A percentile compares a stretch with the other conserved stretches of the same genome.
Evolutionary conservation across 495 filamentous ascomycete species (phyloP).

Genomic region (Hypoxylon cercidicola): DNA sequence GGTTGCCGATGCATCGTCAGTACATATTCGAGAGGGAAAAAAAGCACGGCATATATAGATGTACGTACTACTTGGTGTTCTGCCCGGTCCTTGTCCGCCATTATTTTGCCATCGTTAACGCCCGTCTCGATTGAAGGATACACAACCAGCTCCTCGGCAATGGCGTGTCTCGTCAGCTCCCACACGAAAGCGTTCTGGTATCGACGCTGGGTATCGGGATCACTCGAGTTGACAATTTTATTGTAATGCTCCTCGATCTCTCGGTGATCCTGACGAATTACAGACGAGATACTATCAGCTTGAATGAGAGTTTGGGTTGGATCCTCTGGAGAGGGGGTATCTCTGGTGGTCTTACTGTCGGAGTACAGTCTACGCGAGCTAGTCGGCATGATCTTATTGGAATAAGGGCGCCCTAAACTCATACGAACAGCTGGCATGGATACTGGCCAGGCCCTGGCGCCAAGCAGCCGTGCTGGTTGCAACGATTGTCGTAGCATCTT

Average conservation of each 20-base stretch:
- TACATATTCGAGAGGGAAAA: neutral
- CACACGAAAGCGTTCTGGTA: constrained; percentile 77
- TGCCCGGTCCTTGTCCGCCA: constrained; percentile 68
- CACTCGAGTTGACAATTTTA: constrained; percentile 61
- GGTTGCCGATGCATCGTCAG: neutral
- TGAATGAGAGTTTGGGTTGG: constrained; percentile 7
- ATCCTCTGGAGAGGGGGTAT: constrained; percentile 9
- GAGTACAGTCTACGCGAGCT: neutral
- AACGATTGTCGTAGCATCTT: constrained; percentile 27
- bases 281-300: constrained; percentile 23
- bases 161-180: constrained; percentile 73
- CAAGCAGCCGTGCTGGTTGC: constrained; percentile 4
- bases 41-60: neutral
- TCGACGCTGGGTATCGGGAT: constrained; percentile 58
- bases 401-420: constrained; percentile 18
- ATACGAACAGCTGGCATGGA: neutral
- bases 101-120: constrained; percentile 56
- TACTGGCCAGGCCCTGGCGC: neutral
- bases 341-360: neutral
- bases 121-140: constrained; percentile 73
- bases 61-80: constrained; percentile 66
- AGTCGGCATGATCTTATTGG: constrained; percentile 16
- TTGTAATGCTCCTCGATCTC: constrained; percentile 69
- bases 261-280: constrained; percentile 70
- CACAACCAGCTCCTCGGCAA: constrained; percentile 75